Evolutionary conservation across 2,329 filamentous ascomycete species (phyloP).

Genomic region (Trichoderma sp.): DNA sequence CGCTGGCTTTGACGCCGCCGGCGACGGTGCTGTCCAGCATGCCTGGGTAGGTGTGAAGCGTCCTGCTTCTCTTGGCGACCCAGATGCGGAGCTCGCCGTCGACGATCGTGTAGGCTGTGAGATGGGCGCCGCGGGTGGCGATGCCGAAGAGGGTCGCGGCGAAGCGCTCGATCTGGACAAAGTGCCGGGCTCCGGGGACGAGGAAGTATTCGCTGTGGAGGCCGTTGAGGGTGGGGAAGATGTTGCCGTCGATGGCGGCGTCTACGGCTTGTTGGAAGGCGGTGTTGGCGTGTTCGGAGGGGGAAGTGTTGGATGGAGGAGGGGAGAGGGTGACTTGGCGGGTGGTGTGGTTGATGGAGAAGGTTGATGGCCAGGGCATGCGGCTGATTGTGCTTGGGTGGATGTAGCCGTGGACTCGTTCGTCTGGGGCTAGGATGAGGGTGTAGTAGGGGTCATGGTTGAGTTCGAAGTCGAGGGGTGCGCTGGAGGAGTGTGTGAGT

Average conservation of each 20-base stretch:
- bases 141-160: conserved; percentile 69
- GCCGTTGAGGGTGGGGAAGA: conserved; percentile 46
- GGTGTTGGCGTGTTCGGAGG: conserved; percentile 42
- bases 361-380: conserved; percentile 52
- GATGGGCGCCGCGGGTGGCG: conserved; percentile 66
- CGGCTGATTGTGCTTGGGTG: conserved; percentile 49
- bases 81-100: conserved; percentile 65
- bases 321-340: conserved; percentile 41
- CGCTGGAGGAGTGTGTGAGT: conserved; percentile 41
- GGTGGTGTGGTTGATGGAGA: conserved; percentile 42
- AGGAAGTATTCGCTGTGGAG: conserved; percentile 50
- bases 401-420: conserved; percentile 55
- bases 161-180: conserved; percentile 60
- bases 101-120: conserved; percentile 61
- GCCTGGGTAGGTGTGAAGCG: conserved; percentile 72
- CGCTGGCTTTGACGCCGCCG: conserved; percentile 71
- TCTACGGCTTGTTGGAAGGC: conserved; percentile 48
- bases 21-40: conserved; percentile 82
- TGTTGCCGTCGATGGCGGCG: conserved; percentile 41
- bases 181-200: conserved; percentile 44
- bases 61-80: conserved; percentile 68
- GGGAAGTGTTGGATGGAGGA: conserved; percentile 33
- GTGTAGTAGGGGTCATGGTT: conserved; percentile 48
- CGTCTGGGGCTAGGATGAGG: conserved; percentile 51
- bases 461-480: conserved; percentile 50